Base-by-base conservation (phyloP, 2,329 filamentous ascomycete genomes). In the Sclerotinia minor region DNA sequence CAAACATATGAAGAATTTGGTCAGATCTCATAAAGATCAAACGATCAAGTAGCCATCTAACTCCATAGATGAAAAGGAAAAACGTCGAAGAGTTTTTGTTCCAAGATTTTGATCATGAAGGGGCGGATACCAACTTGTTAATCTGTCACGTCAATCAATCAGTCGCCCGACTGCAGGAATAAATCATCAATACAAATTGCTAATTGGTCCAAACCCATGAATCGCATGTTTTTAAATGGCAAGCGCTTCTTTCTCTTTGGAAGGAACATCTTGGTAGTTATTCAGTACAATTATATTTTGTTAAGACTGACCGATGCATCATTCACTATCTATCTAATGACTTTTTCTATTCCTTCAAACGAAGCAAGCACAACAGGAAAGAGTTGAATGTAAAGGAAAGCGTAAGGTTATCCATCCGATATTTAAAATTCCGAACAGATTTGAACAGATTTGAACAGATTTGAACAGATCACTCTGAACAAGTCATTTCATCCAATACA, bases 151-250 rank as follows among this genome's bases (percentile, higher is more conserved):
- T 29, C 44, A 29, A 29, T 17, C 57, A 41, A 13, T 8, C 57
- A 59, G 47, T 60, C 26, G 58, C 58, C 58, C 58, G 44, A 35
- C 44, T 60, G 44, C 44, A 60, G 57, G 57, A 60, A 60, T 60
- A 47, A n/a, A 41, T 41, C 38, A 41, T 1, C 45, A 29, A 8
- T 38, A 5, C 21, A 7, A 38, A n/a, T 24, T 38, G 32, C 21
- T 3, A 55, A 38, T 55, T 21, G 41, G 57, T 26, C 19, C 29
- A 60, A 15, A 41, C 38, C 19, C 41, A 49, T 47, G 26, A 60
- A 49, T 60, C 26, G 41, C 58, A 21, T 3, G n/a, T 24, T 17
- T 54, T 59, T 49, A 3, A 35, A 24, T 60, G 44, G 58, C 17
- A 41, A 29, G 44, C 26, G 26, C 41, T 21, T 60, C 44, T 60